phyloP scores from a whole-genome alignment of 2,329 filamentous ascomycete genomes.

The Cladophialophora yegresii region DNA sequence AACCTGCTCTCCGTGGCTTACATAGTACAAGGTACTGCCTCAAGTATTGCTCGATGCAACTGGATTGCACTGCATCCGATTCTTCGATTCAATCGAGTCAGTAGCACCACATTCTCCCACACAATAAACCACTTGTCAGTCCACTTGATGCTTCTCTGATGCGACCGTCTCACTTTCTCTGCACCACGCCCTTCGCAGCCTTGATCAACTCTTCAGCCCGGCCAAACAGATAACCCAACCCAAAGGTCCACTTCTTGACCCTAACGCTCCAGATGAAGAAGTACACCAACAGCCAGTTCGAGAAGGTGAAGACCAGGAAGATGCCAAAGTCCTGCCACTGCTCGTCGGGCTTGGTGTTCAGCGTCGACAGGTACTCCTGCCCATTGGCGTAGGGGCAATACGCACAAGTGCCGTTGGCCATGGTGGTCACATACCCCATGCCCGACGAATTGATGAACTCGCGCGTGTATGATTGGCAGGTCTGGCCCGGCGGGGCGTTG shows the following conservation, averaged over 20 bases:
- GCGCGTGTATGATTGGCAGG: slow-evolving; percentile 66
- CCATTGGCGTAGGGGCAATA: slow-evolving; percentile 71
- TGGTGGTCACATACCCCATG: slow-evolving; percentile 61
- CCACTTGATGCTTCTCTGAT: background rate
- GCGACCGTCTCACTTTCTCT: background rate
- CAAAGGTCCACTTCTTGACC: slow-evolving; percentile 70
- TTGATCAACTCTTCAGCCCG: slow-evolving; percentile 48
- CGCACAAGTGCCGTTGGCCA: slow-evolving; percentile 61
- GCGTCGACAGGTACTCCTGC: slow-evolving; percentile 64
- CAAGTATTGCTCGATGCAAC: background rate
- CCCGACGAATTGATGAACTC: slow-evolving; percentile 53
- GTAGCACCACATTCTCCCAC: background rate
- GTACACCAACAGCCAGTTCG: slow-evolving; percentile 71
- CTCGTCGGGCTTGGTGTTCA: slow-evolving; percentile 58
- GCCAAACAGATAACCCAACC: slow-evolving; percentile 61
- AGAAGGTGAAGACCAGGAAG: slow-evolving; percentile 69
- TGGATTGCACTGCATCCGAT: background rate
- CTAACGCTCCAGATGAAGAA: slow-evolving; percentile 76
- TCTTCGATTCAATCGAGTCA: background rate
- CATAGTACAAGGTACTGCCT: too few relatives aligned
- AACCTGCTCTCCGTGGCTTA: background rate
- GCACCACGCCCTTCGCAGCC: background rate
- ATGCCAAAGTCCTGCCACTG: slow-evolving; percentile 76
- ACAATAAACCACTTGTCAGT: background rate
- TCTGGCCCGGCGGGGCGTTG: slow-evolving; percentile 64